Base-by-base conservation (phyloP, 345 rosid genomes). In the Camelina hispida region DNA sequence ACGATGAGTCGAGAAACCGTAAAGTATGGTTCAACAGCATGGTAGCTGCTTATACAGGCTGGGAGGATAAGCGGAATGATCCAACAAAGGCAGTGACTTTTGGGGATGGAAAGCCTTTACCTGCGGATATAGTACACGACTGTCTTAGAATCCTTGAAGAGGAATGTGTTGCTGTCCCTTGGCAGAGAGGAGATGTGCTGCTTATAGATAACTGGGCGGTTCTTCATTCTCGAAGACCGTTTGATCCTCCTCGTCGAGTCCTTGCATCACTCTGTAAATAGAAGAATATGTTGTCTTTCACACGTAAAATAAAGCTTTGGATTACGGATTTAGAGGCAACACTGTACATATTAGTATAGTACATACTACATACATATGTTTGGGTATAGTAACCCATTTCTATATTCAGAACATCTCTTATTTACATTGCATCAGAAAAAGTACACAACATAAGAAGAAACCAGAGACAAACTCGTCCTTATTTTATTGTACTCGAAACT, bases 1-100 rank as follows among this genome's bases (percentile, higher is more conserved):
- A 62, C 6, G 97, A 94, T 67, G 6, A 84, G 66, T 79, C 83
- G 2, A 84, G 93, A 80, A 79, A 83, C 50, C 89, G 92, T 4
- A 91, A 94, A 81, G 84, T 85, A 10, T 94, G 98, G 97, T 90
- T 91, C 79, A 91, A 91, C 40, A 88, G 97, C 81, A 88, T 91
- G 96, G 97, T 90, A 54, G 93, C 96, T 25, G 97, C 95, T 7
- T 90, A 88, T 66, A 90, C 88, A 0, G 97, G 97, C 1, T 88
- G 98, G 98, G 79, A 90, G 77, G 95, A 90, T 66, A 80, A 63
- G 7, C 76, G 91, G 57, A 94, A 91, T 6, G 91, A 91, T 82
- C 93, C 96, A 6, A 74, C 22, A 38, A 91, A 87, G 77, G 91
- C 96, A 0, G 92, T 90, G 44, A 86, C 86, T 2, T 90, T 90